A percentile compares a stretch with the other conserved stretches of the same genome.
These are phyloP conservation scores for Vickermania spadyakhi DNA, from an alignment of 208 protist genomes.

Conservation along the genomic window DNA sequence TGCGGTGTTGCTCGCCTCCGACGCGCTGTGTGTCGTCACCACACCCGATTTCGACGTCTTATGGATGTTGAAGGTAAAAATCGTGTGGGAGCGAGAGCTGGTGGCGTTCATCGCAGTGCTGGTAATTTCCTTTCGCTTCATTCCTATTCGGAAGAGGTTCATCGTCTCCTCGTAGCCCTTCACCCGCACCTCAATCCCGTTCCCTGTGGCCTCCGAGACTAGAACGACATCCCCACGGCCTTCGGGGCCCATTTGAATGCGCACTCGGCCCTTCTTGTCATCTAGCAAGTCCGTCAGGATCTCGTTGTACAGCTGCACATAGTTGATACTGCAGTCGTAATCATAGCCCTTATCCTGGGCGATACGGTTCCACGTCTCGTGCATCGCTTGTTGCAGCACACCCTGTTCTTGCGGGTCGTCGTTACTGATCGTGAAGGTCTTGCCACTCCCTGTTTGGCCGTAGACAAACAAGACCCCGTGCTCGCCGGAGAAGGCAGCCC, in stretches of 20 bases:
- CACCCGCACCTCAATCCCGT: conserved; percentile 50
- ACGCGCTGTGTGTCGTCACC: conserved; percentile 17
- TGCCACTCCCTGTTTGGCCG: conserved; percentile 87
- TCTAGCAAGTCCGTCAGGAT: conserved; percentile 81
- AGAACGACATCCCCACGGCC: conserved; percentile 74
- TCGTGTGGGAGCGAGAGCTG: conserved; percentile 86
- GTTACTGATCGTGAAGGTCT: conserved; percentile 89
- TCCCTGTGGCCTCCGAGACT: conserved; percentile 46
- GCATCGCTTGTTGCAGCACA: conserved; percentile 76
- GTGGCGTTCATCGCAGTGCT: conserved; percentile 90
- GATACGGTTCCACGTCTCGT: conserved; percentile 62
- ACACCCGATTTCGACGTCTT: conserved; percentile 39
- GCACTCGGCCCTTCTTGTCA: conserved; percentile 51
- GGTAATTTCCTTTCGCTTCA: conserved; percentile 78
- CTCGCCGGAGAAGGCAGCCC: conserved; percentile 81
- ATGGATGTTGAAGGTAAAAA: conserved; percentile 89
- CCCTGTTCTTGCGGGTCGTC: conserved; percentile 75
- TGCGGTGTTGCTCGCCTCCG: neutral
- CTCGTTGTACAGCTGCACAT: conserved; percentile 89
- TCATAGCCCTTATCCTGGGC: conserved; percentile 48
- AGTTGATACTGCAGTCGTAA: conserved; percentile 74
- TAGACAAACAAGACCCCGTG: conserved; percentile 89
- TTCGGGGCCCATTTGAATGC: conserved; percentile 69
- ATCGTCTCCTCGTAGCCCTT: conserved; percentile 61
- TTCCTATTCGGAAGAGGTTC: conserved; percentile 67